Evolutionary conservation across 2,329 filamentous ascomycete genomes (phyloP).

Genomic region (Aspergillus bombycis): DNA sequence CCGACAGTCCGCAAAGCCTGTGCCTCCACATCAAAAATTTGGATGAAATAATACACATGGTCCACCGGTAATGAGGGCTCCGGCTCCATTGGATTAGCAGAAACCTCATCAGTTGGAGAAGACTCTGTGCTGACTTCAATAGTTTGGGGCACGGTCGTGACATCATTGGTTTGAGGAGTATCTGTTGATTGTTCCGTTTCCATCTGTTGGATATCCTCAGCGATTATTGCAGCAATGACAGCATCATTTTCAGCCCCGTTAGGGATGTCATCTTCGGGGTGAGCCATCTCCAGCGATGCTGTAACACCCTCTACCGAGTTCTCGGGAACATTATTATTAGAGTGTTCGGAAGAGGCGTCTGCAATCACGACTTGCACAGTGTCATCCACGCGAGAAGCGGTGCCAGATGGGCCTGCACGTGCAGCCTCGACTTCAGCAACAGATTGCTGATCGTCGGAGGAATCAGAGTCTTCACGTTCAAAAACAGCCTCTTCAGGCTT

Average conservation of each 20-base stretch:
- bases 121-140: constrained; percentile 18
- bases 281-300: not conserved
- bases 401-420: constrained; percentile 34
- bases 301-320: not conserved
- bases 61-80: constrained; percentile 32
- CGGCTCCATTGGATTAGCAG: constrained; percentile 16
- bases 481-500: constrained; percentile 35
- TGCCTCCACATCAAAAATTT: constrained; percentile 55
- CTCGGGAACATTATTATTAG: not conserved
- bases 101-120: constrained; percentile 17
- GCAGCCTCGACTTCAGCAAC: constrained; percentile 25
- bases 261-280: not conserved
- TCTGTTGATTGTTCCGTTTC: constrained; percentile 19
- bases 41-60: constrained; percentile 53
- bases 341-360: not conserved
- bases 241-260: constrained; percentile 27
- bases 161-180: constrained; percentile 5
- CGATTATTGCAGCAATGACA: constrained; percentile 34
- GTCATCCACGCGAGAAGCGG: not conserved
- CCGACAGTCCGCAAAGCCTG: constrained; percentile 46
- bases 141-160: constrained; percentile 13
- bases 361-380: not conserved
- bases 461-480: constrained; percentile 31
- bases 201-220: constrained; percentile 30
- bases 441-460: constrained; percentile 24